Evolutionary conservation across 441 rosid genomes (phyloP).

Genomic region (Pelargonium citronellum): DNA sequence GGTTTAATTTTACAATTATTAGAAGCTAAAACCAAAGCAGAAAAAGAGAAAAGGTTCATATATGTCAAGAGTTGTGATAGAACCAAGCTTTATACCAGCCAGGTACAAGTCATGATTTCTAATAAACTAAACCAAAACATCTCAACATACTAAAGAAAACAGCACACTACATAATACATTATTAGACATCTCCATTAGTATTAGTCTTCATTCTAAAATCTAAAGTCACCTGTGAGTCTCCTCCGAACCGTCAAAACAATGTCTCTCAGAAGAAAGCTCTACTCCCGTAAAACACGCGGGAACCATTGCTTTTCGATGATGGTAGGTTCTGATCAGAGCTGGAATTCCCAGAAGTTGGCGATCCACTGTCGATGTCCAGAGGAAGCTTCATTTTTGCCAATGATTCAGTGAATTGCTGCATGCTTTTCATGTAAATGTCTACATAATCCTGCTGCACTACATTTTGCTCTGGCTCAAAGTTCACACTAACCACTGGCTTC

Average conservation of each 20-base stretch:
- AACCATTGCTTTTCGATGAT: constrained; percentile 52
- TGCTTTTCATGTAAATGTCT: constrained; percentile 97
- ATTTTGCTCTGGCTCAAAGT: constrained; percentile 65
- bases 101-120: constrained; percentile 41
- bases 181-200: constrained; percentile 45
- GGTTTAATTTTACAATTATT: constrained; percentile 32
- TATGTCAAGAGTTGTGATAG: constrained; percentile 34
- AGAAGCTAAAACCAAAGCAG: constrained; percentile 25
- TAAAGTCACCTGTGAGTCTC: constrained; percentile 50
- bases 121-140: constrained; percentile 37
- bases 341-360: constrained; percentile 70
- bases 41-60: constrained; percentile 32
- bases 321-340: constrained; percentile 68
- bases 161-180: constrained; percentile 41
- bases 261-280: constrained; percentile 78
- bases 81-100: constrained; percentile 29
- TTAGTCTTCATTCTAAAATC: constrained; percentile 58
- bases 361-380: constrained; percentile 64
- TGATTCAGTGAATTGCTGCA: constrained; percentile 98
- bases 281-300: constrained; percentile 96
- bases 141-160: constrained; percentile 50
- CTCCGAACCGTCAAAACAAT: neutral
- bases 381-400: constrained; percentile 99
- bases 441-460: constrained; percentile 89
- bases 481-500: constrained; percentile 47